Conservation (phyloP, 139 green algal genomes). For the Chlorella sp. region DNA sequence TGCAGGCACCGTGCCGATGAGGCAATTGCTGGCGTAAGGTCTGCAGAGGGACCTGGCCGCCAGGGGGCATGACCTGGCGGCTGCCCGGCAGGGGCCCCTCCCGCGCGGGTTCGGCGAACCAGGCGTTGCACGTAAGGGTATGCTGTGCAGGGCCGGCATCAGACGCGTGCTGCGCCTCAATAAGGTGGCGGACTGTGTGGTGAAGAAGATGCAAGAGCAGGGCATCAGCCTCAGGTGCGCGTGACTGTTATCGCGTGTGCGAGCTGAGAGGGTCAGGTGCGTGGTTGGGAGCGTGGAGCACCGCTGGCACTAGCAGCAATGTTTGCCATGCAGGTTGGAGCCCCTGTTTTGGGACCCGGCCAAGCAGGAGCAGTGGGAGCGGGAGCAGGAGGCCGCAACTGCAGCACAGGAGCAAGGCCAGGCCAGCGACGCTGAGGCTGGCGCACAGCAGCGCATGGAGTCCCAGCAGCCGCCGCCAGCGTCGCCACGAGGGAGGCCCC, state of each 20-base stretch:
- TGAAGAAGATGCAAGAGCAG: slow-evolving; percentile 29
- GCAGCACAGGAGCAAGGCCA: slow-evolving; percentile 4
- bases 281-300: too few relatives aligned
- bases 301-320: too few relatives aligned
- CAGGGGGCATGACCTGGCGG: too few relatives aligned
- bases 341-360: slow-evolving; percentile 29
- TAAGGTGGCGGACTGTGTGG: slow-evolving; percentile 61
- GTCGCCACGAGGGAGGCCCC: slow-evolving; percentile 26
- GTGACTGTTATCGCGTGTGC: too few relatives aligned
- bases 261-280: too few relatives aligned
- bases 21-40: too few relatives aligned
- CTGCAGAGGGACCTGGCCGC: too few relatives aligned
- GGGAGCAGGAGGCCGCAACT: background rate
- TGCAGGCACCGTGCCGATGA: too few relatives aligned
- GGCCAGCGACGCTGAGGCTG: background rate
- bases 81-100: too few relatives aligned
- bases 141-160: slow-evolving; percentile 82
- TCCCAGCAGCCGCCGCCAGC: slow-evolving; percentile 17
- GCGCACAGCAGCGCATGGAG: slow-evolving; percentile 8
- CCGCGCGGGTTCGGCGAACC: too few relatives aligned
- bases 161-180: slow-evolving; percentile 81
- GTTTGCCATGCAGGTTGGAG: too few relatives aligned
- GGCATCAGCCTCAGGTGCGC: slow-evolving; percentile 16
- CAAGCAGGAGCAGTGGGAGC: slow-evolving; percentile 24
- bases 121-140: too few relatives aligned